Base-by-base conservation (phyloP, 164 flowering plant genomes). In the Kingdonia uniflora region DNA sequence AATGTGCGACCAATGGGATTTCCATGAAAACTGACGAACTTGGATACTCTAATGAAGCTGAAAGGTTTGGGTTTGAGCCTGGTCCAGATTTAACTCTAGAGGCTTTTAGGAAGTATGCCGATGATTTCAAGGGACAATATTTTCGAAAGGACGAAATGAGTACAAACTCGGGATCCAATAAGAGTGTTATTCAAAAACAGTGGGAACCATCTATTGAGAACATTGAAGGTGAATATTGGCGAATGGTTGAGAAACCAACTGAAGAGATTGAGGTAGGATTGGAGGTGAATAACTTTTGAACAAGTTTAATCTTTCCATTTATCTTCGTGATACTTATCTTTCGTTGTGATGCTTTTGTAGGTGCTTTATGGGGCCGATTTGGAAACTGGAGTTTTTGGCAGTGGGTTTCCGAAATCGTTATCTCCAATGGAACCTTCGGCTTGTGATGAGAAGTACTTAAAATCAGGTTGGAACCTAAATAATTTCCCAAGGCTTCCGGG, bases 41-140 rank as follows among this genome's bases (percentile, higher is more conserved):
- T 65, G 81, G 52, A 58, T 38, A 25, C 49, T 22, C 12, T 26
- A 58, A 29, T 58, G 72, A 67, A 42, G 67, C 44, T 24, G 79
- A 77, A 47, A 66, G 50, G 13, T 88, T 88, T 76, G 91, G 92
- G 25, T 88, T 92, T 78, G 95, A 86, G 69, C 89, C 89, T 65
- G 99, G 99, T 59, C 81, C 82, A 44, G 77, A 76, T 21, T 80
- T 89, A 65, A 81, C 97, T 56, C 61, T 94, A 63, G 82, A 73
- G 51, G 70, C 63, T 39, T 94, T 86, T 72, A 71, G 80, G 60
- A 77, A 79, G 60, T 94, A 82, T 72, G 99, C 96, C 6, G 73
- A 82, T 61, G 84, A 82, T 58, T 94, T 94, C 57, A 87, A 77
- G 72, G 49, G 63, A 57, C 84, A 85, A 54, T 94, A 84, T 58